These are phyloP conservation scores for Chiua virens DNA, from an alignment of 768 basidiomycete species.

Conservation along the genomic window DNA sequence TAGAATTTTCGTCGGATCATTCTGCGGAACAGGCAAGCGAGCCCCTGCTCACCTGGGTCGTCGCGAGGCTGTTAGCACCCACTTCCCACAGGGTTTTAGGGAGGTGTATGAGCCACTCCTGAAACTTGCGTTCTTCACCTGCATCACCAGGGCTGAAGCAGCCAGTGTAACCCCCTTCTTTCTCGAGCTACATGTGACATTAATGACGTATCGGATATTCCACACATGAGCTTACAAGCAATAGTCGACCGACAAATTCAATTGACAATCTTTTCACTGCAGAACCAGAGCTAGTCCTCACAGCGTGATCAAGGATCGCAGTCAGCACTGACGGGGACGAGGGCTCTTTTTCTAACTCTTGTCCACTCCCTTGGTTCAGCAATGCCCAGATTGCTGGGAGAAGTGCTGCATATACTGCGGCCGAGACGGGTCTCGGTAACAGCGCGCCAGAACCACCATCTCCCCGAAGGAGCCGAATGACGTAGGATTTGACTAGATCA, in stretches of 20 bases:
- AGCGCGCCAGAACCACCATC: constrained; percentile 42
- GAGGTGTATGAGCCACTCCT: constrained; percentile 72
- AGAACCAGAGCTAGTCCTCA: constrained; percentile 56
- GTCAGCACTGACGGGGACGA: constrained; percentile 37
- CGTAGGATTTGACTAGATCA: constrained; percentile 58
- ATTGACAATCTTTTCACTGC: constrained; percentile 64
- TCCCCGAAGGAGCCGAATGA: constrained; percentile 57
- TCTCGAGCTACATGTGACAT: constrained; percentile 51
- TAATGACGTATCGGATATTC: neutral
- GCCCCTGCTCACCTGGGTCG: constrained; percentile 56
- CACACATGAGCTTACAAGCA: constrained; percentile 51
- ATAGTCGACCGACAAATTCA: constrained; percentile 71
- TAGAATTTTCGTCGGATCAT: constrained; percentile 24
- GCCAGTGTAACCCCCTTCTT: constrained; percentile 52
- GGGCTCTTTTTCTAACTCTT: constrained; percentile 14
- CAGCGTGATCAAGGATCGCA: constrained; percentile 67
- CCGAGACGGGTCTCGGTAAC: constrained; percentile 51
- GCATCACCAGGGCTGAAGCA: constrained; percentile 39
- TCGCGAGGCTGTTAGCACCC: constrained; percentile 51
- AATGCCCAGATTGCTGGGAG: constrained; percentile 80
- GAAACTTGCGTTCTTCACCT: constrained; percentile 35
- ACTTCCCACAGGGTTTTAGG: constrained; percentile 88
- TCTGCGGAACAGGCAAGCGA: neutral
- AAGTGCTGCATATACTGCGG: constrained; percentile 60
- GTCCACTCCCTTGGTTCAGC: constrained; percentile 47